These are phyloP conservation scores for Limnanthes douglasii DNA, from an alignment of 345 rosid genomes.

Conservation along the genomic window DNA sequence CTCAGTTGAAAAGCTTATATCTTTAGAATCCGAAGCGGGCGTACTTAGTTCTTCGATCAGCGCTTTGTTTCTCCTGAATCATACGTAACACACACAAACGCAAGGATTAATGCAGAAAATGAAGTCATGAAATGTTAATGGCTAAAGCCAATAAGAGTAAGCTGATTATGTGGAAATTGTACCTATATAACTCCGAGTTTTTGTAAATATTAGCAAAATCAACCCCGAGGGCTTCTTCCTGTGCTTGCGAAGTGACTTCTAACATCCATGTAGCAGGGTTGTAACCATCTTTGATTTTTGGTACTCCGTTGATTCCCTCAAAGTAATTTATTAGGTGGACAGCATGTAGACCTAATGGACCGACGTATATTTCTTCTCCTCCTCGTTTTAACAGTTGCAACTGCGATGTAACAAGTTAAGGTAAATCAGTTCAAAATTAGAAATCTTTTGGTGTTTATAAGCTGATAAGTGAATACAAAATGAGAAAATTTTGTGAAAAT, in stretches of 20 bases:
- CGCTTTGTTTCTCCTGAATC: conserved; percentile 43
- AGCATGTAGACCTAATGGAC: conserved; percentile 44
- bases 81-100: not conserved
- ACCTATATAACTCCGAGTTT: conserved; percentile 39
- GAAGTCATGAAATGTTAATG: not conserved
- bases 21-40: conserved; percentile 24
- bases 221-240: conserved; percentile 27
- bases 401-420: conserved; percentile 9
- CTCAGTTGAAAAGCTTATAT: conserved; percentile 28
- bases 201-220: conserved; percentile 28
- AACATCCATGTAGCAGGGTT: conserved; percentile 80
- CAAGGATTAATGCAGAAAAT: too few relatives aligned
- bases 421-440: not conserved
- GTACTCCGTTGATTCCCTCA: conserved; percentile 38
- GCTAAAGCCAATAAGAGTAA: not conserved
- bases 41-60: conserved; percentile 32
- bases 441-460: not conserved
- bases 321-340: conserved; percentile 37
- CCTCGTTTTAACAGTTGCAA: conserved; percentile 34
- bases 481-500: too few relatives aligned
- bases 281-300: conserved; percentile 41
- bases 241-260: conserved; percentile 35
- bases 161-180: not conserved
- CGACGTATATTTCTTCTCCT: conserved; percentile 46
- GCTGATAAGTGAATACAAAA: not conserved